phyloP scores from a whole-genome alignment of 495 filamentous ascomycete species.

The Aspergillus indologenus region DNA sequence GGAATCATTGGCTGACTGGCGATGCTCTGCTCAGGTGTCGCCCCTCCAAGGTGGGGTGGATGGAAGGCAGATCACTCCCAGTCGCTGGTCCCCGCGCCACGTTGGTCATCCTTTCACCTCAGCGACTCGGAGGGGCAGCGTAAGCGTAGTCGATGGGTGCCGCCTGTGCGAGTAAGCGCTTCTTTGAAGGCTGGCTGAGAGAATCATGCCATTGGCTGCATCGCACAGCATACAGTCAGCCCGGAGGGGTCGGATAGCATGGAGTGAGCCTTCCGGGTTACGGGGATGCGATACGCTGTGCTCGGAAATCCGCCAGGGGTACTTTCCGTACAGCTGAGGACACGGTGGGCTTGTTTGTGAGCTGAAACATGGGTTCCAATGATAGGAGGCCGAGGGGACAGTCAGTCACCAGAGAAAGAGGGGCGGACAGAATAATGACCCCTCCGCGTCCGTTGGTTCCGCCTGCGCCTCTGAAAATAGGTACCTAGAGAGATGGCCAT shows the following conservation, averaged over 20 bases:
- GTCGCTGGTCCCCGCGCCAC: slow-evolving; percentile 9
- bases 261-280: too few relatives aligned
- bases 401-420: too few relatives aligned
- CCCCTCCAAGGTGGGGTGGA: slow-evolving; percentile 8
- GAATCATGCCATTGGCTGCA: not conserved
- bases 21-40: not conserved
- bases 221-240: not conserved
- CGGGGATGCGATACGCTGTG: not conserved
- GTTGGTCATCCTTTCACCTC: slow-evolving; percentile 1
- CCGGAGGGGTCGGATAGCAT: not conserved
- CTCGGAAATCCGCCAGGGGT: not conserved
- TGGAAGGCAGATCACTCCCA: slow-evolving; percentile 9
- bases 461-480: not conserved
- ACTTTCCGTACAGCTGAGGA: not conserved
- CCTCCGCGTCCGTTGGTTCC: too few relatives aligned
- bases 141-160: not conserved
- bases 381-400: too few relatives aligned
- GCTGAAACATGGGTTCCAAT: not conserved
- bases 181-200: not conserved
- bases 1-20: not conserved
- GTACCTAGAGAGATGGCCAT: not conserved
- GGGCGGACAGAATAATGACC: too few relatives aligned
- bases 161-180: not conserved
- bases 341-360: not conserved
- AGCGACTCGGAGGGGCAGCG: not conserved